Conservation (phyloP, 1,284 basidiomycete species). For the Puccinia horiana region DNA sequence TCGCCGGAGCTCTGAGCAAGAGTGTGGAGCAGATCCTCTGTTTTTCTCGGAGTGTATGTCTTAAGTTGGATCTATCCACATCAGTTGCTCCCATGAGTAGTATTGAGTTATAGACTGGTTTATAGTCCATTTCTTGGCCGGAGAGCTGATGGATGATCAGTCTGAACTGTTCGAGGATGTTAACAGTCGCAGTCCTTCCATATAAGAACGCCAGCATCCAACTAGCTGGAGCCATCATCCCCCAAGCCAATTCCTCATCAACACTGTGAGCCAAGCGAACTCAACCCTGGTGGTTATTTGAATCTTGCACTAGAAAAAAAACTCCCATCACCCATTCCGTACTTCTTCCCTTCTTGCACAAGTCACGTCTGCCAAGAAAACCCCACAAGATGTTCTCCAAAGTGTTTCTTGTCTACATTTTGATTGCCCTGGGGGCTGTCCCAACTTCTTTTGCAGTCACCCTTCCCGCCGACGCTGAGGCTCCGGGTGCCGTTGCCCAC, state of each 20-base stretch:
- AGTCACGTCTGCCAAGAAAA: not conserved
- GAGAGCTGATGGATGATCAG: too few relatives aligned
- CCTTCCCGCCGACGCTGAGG: not conserved
- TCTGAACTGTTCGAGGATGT: too few relatives aligned
- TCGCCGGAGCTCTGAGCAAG: too few relatives aligned
- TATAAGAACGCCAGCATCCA: not conserved
- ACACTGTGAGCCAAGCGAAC: not conserved
- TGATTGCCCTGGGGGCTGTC: not conserved
- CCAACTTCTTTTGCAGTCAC: not conserved
- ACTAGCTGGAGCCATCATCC: not conserved
- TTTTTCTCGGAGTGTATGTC: too few relatives aligned
- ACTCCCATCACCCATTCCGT: too few relatives aligned
- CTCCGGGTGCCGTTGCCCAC: not conserved
- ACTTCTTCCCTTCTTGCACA: too few relatives aligned
- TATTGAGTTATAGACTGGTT: too few relatives aligned
- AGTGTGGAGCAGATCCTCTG: too few relatives aligned
- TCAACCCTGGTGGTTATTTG: constrained; percentile 8
- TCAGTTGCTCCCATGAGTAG: too few relatives aligned
- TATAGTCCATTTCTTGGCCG: too few relatives aligned
- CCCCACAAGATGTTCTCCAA: not conserved
- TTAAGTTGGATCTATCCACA: too few relatives aligned
- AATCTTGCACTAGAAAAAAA: too few relatives aligned
- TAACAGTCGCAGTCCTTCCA: not conserved
- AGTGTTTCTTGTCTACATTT: not conserved
- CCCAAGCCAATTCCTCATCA: not conserved